Evolutionary conservation across 148 eudicot genomes (phyloP).

Genomic region (Cornus florida): DNA sequence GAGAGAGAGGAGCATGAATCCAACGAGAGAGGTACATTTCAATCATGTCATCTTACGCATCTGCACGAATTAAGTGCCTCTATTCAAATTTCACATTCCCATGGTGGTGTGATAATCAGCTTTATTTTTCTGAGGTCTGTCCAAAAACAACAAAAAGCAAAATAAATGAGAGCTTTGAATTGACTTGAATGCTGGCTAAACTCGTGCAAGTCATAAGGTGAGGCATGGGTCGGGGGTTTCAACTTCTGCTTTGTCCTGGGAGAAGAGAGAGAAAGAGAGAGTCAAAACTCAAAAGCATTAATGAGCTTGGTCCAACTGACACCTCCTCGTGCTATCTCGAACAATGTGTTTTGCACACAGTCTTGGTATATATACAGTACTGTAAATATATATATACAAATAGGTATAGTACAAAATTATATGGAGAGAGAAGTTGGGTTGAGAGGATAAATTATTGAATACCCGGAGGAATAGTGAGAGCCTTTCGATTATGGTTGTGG

Average conservation of each 20-base stretch:
- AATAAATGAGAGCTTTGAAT: constrained; percentile 1
- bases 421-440: background rate
- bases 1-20: too few relatives aligned
- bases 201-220: background rate
- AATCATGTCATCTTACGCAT: too few relatives aligned
- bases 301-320: constrained; percentile 5
- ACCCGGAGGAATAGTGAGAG: too few relatives aligned
- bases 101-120: background rate
- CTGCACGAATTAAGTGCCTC: background rate
- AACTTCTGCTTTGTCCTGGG: background rate
- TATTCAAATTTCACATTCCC: background rate
- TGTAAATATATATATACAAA: background rate
- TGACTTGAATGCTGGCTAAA: background rate
- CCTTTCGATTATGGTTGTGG: too few relatives aligned
- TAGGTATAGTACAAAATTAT: too few relatives aligned
- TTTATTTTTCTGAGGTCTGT: background rate
- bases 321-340: constrained; percentile 12
- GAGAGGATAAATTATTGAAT: too few relatives aligned
- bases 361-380: background rate
- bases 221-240: background rate
- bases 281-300: background rate
- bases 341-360: background rate
- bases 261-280: background rate
- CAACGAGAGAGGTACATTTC: too few relatives aligned
- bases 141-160: constrained; percentile 4